These are phyloP conservation scores for Fusarium proliferatum DNA, from an alignment of 2,329 filamentous ascomycete species.

Conservation along the genomic window DNA sequence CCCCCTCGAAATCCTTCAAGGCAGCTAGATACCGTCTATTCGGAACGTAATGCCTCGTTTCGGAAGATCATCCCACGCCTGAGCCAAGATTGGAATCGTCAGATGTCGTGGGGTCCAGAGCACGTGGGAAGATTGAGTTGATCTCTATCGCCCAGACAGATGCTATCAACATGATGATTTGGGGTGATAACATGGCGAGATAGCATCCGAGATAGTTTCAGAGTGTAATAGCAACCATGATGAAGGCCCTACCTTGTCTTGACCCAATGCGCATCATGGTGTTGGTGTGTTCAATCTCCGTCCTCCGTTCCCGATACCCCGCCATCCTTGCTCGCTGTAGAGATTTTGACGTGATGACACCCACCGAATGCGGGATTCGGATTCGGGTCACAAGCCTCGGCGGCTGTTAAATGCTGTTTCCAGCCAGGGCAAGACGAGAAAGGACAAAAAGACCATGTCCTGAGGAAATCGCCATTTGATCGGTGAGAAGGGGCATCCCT, in stretches of 20 bases:
- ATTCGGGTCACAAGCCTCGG: slow-evolving; percentile 18
- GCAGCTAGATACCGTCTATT: slow-evolving; percentile 14
- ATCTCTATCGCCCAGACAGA: slow-evolving; percentile 5
- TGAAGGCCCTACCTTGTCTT: not conserved
- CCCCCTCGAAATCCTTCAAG: not conserved
- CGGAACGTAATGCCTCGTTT: slow-evolving; percentile 25
- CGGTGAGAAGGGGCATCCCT: not conserved
- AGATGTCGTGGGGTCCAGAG: slow-evolving; percentile 33
- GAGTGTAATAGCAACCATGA: not conserved
- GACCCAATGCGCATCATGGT: not conserved
- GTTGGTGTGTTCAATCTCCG: slow-evolving; percentile 12
- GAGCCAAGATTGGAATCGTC: slow-evolving; percentile 24
- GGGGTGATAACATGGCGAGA: slow-evolving; percentile 8
- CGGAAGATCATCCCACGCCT: slow-evolving; percentile 34
- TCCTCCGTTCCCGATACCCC: slow-evolving; percentile 28
- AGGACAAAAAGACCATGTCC: not conserved
- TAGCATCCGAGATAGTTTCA: not conserved
- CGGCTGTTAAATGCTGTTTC: slow-evolving; percentile 7
- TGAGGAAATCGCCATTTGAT: slow-evolving; percentile 3
- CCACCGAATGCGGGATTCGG: slow-evolving; percentile 28
- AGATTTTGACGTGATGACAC: slow-evolving; percentile 32
- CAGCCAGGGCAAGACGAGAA: not conserved
- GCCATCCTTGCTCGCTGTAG: slow-evolving; percentile 19
- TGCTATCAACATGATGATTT: slow-evolving; percentile 8
- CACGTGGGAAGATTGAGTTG: slow-evolving; percentile 24